Evolutionary conservation across 495 filamentous ascomycete genomes (phyloP).

Genomic region (Chaetomium fimeti): DNA sequence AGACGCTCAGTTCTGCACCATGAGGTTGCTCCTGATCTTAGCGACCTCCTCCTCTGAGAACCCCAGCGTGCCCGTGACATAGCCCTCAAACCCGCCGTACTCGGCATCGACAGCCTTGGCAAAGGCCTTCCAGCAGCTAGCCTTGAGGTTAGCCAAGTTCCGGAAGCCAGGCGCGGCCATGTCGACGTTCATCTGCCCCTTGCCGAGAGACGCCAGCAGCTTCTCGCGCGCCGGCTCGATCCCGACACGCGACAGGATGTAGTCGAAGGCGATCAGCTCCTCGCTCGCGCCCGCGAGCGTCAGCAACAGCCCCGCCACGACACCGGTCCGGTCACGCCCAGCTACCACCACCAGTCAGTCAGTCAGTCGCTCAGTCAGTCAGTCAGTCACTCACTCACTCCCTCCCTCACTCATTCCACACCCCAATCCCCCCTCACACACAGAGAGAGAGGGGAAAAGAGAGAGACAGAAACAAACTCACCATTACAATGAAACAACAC

Average conservation of each 20-base stretch:
- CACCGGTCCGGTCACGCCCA: slow-evolving; percentile 65
- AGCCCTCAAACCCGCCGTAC: slow-evolving; percentile 47
- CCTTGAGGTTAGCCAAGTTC: slow-evolving; percentile 41
- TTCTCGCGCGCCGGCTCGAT: slow-evolving; percentile 46
- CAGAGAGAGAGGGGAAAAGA: background rate
- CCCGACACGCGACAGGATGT: slow-evolving; percentile 48
- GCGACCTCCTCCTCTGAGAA: slow-evolving; percentile 43
- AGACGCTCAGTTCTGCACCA: background rate
- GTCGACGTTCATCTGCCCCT: slow-evolving; percentile 29
- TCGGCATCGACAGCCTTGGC: slow-evolving; percentile 36
- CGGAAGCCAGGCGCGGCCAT: slow-evolving; percentile 42
- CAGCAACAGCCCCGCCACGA: slow-evolving; percentile 57
- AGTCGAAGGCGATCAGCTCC: slow-evolving; percentile 53
- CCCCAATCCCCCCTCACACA: background rate
- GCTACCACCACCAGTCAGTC: slow-evolving; percentile 35
- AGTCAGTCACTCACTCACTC: no score
- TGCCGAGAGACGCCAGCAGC: slow-evolving; percentile 41
- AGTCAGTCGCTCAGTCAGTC: background rate
- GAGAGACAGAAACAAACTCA: slow-evolving; percentile 30
- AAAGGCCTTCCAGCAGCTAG: slow-evolving; percentile 44
- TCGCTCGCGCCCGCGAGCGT: slow-evolving; percentile 49
- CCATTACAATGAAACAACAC: slow-evolving; percentile 55
- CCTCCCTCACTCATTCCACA: no score
- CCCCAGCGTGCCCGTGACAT: slow-evolving; percentile 41
- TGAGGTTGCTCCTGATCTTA: slow-evolving; percentile 45